Conservation (phyloP, 345 rosid genomes). For the Syzygium aqueum region DNA sequence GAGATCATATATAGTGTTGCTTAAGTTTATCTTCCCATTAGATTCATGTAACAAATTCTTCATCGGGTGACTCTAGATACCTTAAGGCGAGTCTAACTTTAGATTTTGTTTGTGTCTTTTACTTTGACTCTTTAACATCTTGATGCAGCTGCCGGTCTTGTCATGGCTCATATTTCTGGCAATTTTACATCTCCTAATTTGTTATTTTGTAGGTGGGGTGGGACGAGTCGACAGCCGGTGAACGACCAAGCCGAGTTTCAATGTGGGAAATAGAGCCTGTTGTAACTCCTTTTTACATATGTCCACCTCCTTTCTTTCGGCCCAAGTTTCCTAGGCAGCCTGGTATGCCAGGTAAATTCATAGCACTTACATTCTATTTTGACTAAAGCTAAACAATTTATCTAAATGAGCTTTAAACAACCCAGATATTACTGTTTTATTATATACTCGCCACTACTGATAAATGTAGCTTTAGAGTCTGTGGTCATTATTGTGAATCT, state of each 20-base stretch:
- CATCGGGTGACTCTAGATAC: not conserved
- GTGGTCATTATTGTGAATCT: not conserved
- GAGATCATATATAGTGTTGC: not conserved
- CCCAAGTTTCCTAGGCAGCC: conserved; percentile 83
- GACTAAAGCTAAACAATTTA: not conserved
- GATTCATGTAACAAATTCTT: not conserved
- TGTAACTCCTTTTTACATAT: conserved; percentile 84
- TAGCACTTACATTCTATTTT: not conserved
- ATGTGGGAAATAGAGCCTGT: conserved; percentile 96
- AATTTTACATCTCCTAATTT: not conserved
- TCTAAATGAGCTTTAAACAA: not conserved
- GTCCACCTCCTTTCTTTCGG: conserved; percentile 96
- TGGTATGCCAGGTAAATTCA: conserved; percentile 66
- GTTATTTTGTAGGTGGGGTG: conserved; percentile 70
- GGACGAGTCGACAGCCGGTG: conserved; percentile 97
- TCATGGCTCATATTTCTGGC: not conserved
- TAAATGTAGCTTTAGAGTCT: not conserved
- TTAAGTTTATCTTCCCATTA: not conserved
- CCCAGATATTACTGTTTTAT: not conserved
- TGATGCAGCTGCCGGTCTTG: not conserved
- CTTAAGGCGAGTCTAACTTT: not conserved
- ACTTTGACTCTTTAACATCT: not conserved
- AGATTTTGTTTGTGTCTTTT: not conserved
- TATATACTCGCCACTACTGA: not conserved
- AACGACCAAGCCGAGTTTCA: conserved; percentile 80